A percentile compares a stretch with the other conserved stretches of the same genome.
These are phyloP conservation scores for Aaosphaeria arxii DNA, from an alignment of 2,329 filamentous ascomycete genomes.

Conservation along the genomic window DNA sequence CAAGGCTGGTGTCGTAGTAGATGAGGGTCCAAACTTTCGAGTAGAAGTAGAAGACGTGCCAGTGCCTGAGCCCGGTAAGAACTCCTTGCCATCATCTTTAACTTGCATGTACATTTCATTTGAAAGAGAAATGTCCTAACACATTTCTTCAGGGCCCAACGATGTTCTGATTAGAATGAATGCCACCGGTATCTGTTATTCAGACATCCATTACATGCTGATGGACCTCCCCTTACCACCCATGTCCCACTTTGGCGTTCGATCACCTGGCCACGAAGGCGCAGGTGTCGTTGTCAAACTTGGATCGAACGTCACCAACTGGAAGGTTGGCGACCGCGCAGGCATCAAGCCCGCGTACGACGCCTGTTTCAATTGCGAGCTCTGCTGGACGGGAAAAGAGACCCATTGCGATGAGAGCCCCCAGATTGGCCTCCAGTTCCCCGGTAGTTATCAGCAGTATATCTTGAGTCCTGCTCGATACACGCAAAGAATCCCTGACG, in stretches of 20 bases:
- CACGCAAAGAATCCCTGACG: slow-evolving; percentile 52
- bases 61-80: slow-evolving; percentile 41
- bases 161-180: slow-evolving; percentile 55
- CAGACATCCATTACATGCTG: slow-evolving; percentile 55
- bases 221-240: slow-evolving; percentile 44
- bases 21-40: slow-evolving; percentile 44
- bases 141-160: slow-evolving; percentile 38
- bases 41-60: slow-evolving; percentile 42
- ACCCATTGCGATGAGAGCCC: slow-evolving; percentile 33
- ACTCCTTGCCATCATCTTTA: background rate
- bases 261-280: slow-evolving; percentile 53
- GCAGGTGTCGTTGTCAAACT: slow-evolving; percentile 54
- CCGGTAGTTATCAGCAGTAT: slow-evolving; percentile 49
- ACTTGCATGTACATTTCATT: background rate
- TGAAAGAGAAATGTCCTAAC: too few species aligned
- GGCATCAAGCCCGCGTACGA: slow-evolving; percentile 46
- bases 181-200: slow-evolving; percentile 53
- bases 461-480: slow-evolving; percentile 49
- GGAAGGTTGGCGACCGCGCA: slow-evolving; percentile 31
- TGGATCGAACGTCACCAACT: slow-evolving; percentile 50
- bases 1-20: slow-evolving; percentile 47
- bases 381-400: slow-evolving; percentile 40
- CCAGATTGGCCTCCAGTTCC: slow-evolving; percentile 41
- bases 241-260: slow-evolving; percentile 37
- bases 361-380: slow-evolving; percentile 50